Evolutionary conservation across 257 asterid genomes (phyloP), one percentile per base, ranked within the genome.

Genomic region (Ligustrum vulgare): DNA sequence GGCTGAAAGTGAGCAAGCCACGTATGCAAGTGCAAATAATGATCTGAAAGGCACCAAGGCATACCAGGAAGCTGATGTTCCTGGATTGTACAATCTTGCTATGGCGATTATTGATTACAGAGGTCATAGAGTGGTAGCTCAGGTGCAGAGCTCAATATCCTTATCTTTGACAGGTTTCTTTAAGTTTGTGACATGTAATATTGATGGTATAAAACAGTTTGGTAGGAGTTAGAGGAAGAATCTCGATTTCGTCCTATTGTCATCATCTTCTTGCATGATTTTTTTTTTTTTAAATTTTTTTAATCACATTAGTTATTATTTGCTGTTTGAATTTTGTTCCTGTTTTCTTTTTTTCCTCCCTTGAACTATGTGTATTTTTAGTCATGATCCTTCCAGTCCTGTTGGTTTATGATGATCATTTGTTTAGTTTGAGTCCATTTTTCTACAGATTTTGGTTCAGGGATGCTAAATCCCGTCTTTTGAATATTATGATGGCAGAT

Each of bases 1-100:
- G 86, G 89, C 92, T 78, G 99, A 95, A 86, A 91, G 96, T 75
- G 99, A 95, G 84, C 99, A 95, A 87, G 97, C 99, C 80, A 93
- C 98, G 18, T 95, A 90, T 84, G 98, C 98, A 70, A 91, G 97
- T 81, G 96, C 98, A 75, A 93, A 95, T 82, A 95, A 93, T 86
- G 99, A 95, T 80, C 87, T 95, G 83, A 93, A 86, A 86, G 98
- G 99, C 85, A 93, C 99, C 12, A 95, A 87, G 81, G 97, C 99
- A 31, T 93, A 87, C 83, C 98, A 95, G 85, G 99, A 95, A 89
- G 98, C 96, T 72, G 97, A 93, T 84, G 84, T 93, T 72, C 87
- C 94, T 76, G 98, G 98, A 67, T 81, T 95, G 63, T 93, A 90
- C 89, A 93, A 89, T 85, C 97, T 95, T 78, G 98, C 97, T 33